phyloP scores from a whole-genome alignment of 306 rosid species.

The Malus fusca region DNA sequence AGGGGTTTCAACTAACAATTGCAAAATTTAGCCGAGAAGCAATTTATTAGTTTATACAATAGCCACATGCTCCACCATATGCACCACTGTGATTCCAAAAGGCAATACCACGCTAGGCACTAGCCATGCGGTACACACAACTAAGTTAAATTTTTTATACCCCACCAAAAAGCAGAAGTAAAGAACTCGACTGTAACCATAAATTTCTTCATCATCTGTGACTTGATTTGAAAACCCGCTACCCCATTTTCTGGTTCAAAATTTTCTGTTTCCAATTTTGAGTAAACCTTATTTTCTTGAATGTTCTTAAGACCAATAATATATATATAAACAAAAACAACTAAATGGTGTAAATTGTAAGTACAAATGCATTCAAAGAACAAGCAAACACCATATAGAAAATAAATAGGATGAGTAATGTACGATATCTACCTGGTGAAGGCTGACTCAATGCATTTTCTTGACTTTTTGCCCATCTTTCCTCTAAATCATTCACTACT shows the following conservation, averaged over 20 bases:
- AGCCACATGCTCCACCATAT: not conserved
- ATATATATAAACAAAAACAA: not conserved
- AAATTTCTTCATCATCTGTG: not conserved
- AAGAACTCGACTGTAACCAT: not conserved
- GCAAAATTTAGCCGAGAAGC: not conserved
- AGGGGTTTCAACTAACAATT: not conserved
- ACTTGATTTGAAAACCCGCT: not conserved
- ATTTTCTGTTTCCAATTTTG: not conserved
- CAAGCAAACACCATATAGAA: not conserved
- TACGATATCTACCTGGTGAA: slow-evolving; percentile 69
- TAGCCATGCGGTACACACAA: not conserved
- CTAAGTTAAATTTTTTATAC: not conserved
- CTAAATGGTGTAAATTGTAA: not conserved
- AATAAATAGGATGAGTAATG: not conserved
- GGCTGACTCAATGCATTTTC: slow-evolving; percentile 65
- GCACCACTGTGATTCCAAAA: not conserved
- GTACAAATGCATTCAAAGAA: not conserved
- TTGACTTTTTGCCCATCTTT: slow-evolving; percentile 62
- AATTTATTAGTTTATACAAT: not conserved
- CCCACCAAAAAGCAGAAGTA: not conserved
- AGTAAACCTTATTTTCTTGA: not conserved
- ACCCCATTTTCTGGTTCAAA: not conserved
- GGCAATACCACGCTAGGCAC: not conserved
- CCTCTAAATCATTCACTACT: slow-evolving; percentile 45
- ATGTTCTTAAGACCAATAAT: not conserved